Evolutionary conservation across 805 yeast species (phyloP).

Genomic region (Yamadazyma kitorensis): DNA sequence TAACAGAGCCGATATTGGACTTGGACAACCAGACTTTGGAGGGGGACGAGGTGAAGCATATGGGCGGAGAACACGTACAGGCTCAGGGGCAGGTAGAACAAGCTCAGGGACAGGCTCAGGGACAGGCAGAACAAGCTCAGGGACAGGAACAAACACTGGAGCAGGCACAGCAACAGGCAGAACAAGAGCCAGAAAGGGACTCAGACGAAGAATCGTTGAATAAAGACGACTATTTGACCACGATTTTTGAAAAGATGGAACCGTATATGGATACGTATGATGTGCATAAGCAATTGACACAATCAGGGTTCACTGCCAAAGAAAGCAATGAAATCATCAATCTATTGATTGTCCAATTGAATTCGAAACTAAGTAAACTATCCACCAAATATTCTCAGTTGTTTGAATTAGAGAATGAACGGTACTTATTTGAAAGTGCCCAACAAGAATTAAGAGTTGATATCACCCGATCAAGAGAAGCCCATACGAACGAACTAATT

Average conservation of each 20-base stretch:
- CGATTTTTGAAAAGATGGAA: slow-evolving; percentile 52
- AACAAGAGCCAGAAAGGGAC: slow-evolving; percentile 1
- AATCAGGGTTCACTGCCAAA: slow-evolving; percentile 55
- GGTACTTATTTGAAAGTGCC: slow-evolving; percentile 87
- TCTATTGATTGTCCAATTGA: slow-evolving; percentile 43
- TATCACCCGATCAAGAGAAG: slow-evolving; percentile 67
- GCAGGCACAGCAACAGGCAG: background rate
- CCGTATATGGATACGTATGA: slow-evolving; percentile 48
- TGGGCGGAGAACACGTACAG: background rate
- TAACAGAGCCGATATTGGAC: slow-evolving; percentile 3
- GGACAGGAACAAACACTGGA: background rate
- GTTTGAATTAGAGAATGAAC: slow-evolving; percentile 82
- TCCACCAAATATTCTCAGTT: slow-evolving; percentile 47
- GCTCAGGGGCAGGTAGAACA: background rate
- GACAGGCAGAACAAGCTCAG: background rate
- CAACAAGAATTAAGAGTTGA: slow-evolving; percentile 83
- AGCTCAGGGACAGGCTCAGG: background rate
- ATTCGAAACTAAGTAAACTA: slow-evolving; percentile 41
- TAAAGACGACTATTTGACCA: slow-evolving; percentile 38
- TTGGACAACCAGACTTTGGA: background rate
- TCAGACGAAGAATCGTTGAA: slow-evolving; percentile 4
- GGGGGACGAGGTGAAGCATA: too few relatives aligned
- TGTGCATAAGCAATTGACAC: slow-evolving; percentile 50
- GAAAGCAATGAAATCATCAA: slow-evolving; percentile 62
- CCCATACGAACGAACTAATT: slow-evolving; percentile 63